A percentile compares a stretch with the other conserved stretches of the same genome.
These are phyloP conservation scores for Antitrichia curtipendula DNA, from an alignment of 225 moss, liverwort and hornwort species.

Conservation along the genomic window DNA sequence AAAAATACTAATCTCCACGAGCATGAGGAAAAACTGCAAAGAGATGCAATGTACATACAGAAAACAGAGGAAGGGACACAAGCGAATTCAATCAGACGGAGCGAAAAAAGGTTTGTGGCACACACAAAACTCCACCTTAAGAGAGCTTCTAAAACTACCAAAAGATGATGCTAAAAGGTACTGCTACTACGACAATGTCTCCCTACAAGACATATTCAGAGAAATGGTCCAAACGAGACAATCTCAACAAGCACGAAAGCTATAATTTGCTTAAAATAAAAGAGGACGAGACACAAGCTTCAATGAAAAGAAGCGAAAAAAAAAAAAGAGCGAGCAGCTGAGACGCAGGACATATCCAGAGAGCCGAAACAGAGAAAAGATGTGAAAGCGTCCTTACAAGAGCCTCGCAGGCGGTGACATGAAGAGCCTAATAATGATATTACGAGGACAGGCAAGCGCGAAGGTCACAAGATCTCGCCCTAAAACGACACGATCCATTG, in stretches of 20 bases:
- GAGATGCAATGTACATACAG: neutral
- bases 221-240: neutral
- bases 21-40: neutral
- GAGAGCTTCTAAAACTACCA: neutral
- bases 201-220: neutral
- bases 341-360: neutral
- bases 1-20: neutral
- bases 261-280: neutral
- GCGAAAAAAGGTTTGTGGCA: neutral
- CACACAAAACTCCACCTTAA: neutral
- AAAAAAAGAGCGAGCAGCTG: neutral
- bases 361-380: neutral
- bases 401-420: slow-evolving; percentile 1
- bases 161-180: neutral
- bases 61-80: neutral
- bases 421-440: slow-evolving; percentile 12
- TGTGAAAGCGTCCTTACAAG: slow-evolving; percentile 5
- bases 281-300: neutral
- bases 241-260: neutral
- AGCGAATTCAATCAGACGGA: neutral
- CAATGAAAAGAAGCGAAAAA: neutral
- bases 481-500: neutral
- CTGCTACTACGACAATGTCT: neutral
- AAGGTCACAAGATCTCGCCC: slow-evolving; percentile 14
- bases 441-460: slow-evolving; percentile 14